Conservation (phyloP, 306 rosid species). For the Vachellia pachyceras region DNA sequence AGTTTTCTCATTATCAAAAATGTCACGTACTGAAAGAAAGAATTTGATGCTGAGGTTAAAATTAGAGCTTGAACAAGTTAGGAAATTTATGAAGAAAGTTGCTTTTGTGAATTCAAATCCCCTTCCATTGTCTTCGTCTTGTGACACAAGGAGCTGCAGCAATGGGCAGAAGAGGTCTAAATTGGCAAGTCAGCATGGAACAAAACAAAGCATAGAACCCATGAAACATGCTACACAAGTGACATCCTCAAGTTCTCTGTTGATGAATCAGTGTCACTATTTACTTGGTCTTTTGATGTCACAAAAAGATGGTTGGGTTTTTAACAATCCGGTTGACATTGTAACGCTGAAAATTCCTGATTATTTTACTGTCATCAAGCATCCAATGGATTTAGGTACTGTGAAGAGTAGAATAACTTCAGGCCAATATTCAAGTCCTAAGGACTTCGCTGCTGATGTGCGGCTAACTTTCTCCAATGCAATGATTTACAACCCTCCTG, state of each 20-base stretch:
- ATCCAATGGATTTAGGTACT: background rate
- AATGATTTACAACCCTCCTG: constrained; percentile 78
- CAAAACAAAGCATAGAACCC: constrained; percentile 49
- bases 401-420: constrained; percentile 26
- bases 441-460: constrained; percentile 79
- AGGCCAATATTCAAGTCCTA: constrained; percentile 61
- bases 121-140: constrained; percentile 55
- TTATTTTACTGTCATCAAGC: background rate
- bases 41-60: constrained; percentile 60
- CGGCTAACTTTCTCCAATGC: constrained; percentile 86
- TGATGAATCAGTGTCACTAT: constrained; percentile 70
- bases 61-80: constrained; percentile 77
- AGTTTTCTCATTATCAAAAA: constrained; percentile 55
- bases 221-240: constrained; percentile 49
- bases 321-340: constrained; percentile 52
- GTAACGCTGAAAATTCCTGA: background rate
- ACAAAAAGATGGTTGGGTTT: constrained; percentile 69
- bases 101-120: constrained; percentile 45
- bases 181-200: constrained; percentile 43
- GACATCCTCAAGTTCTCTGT: constrained; percentile 49
- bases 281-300: constrained; percentile 61
- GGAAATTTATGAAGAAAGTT: constrained; percentile 64
- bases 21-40: constrained; percentile 71
- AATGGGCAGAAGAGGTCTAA: constrained; percentile 61
- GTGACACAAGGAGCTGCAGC: constrained; percentile 67